These are phyloP conservation scores for Eucalyptus cloeziana DNA, from an alignment of 345 rosid species.

Conservation along the genomic window DNA sequence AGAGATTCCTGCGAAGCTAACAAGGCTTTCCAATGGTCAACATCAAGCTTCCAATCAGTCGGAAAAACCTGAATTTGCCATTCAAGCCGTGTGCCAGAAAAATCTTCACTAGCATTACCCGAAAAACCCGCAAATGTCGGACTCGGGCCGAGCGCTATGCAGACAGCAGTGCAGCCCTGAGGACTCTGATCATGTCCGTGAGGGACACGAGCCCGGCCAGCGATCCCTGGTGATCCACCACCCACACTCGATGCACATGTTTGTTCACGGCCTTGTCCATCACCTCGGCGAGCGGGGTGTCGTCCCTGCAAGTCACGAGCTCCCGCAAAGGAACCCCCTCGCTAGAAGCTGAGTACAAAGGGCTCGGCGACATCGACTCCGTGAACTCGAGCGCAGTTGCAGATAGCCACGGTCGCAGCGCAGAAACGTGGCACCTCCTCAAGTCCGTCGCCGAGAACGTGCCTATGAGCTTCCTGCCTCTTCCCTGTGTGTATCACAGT, in stretches of 20 bases:
- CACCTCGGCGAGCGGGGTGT: constrained; percentile 31
- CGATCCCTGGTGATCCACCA: constrained; percentile 30
- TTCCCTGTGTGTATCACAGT: constrained; percentile 31
- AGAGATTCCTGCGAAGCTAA: background rate
- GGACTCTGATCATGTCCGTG: constrained; percentile 47
- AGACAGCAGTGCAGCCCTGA: constrained; percentile 24
- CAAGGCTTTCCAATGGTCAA: background rate
- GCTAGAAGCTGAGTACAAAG: background rate
- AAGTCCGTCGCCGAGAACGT: constrained; percentile 79
- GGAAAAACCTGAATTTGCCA: background rate
- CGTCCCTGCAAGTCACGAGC: constrained; percentile 33
- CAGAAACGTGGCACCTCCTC: constrained; percentile 48
- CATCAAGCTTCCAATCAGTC: background rate
- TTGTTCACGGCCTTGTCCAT: constrained; percentile 43
- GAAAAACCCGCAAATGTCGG: background rate
- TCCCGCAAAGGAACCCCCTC: constrained; percentile 1
- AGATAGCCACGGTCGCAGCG: constrained; percentile 52
- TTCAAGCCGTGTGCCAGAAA: background rate
- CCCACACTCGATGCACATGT: constrained; percentile 81
- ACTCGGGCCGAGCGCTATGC: background rate
- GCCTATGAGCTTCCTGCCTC: constrained; percentile 50
- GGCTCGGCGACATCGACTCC: constrained; percentile 14
- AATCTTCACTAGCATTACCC: background rate
- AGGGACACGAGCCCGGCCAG: constrained; percentile 53
- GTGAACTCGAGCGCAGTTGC: constrained; percentile 48